Evolutionary conservation across 108 stramenopile genomes (phyloP).

Genomic region (Hondaea fermentalgiana): DNA sequence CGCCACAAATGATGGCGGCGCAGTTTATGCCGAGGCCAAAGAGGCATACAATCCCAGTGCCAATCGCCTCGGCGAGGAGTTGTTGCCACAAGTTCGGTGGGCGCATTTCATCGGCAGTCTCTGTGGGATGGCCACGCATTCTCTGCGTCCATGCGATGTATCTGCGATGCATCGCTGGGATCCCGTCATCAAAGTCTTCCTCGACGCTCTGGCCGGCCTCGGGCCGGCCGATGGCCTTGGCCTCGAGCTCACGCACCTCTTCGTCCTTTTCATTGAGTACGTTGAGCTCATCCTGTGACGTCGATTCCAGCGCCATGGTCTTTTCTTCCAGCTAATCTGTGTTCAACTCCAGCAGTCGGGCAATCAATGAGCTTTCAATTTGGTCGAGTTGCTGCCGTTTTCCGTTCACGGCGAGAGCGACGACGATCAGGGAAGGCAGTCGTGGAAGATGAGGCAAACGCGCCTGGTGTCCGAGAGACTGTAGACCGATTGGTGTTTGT

Average conservation of each 20-base stretch:
- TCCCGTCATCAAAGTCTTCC: background rate
- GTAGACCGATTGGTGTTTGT: no score
- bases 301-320: background rate
- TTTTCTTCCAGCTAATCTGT: background rate
- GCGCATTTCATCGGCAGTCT: background rate
- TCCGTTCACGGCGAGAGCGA: no score
- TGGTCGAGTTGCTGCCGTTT: no score
- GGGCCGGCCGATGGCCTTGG: background rate
- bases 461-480: no score
- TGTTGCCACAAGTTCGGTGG: conserved; percentile 27
- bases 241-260: background rate
- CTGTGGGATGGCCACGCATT: background rate
- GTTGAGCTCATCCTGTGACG: background rate
- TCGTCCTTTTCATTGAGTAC: background rate
- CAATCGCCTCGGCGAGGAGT: conserved; percentile 50
- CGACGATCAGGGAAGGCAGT: no score
- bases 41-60: conserved; percentile 48
- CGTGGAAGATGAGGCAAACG: no score
- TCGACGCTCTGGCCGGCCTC: background rate
- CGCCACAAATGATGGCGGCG: conserved; percentile 38
- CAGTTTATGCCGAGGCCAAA: conserved; percentile 47
- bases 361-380: no score
- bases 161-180: conserved; percentile 53
- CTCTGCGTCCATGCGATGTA: conserved; percentile 6
- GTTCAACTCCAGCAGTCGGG: no score